A percentile compares a stretch with the other conserved stretches of the same genome.
Evolutionary conservation across 139 green algal genomes (phyloP).

Genomic region (Volvox reticuliferus): DNA sequence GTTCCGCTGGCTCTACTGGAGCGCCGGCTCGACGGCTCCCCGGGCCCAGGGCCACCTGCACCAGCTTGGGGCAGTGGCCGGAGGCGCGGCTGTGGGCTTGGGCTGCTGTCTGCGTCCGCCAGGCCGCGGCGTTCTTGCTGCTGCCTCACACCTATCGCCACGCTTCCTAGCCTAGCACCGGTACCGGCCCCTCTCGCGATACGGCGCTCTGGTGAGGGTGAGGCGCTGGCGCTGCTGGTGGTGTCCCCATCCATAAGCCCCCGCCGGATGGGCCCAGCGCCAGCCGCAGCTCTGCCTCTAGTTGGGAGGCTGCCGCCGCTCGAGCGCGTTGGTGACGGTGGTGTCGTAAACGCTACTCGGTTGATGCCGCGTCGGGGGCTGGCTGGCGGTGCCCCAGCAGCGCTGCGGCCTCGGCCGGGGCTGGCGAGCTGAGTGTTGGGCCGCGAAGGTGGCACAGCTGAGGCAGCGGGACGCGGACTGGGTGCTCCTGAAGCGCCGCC

Average conservation of each 20-base stretch:
- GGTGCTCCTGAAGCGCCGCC: neutral
- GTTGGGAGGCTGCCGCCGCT: neutral
- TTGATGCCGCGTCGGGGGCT: neutral
- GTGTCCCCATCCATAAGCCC: slow-evolving; percentile 46
- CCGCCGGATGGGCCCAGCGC: neutral
- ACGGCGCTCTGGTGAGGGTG: slow-evolving; percentile 16
- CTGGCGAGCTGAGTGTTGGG: neutral
- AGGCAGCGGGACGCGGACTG: neutral
- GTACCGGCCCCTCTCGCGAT: neutral
- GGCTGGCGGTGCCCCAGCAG: neutral
- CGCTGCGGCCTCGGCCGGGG: neutral
- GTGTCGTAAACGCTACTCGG: neutral
- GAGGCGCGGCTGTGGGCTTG: neutral
- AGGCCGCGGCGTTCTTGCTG: neutral
- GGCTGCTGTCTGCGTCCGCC: slow-evolving; percentile 27
- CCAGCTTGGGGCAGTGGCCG: neutral
- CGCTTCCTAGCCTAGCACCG: neutral
- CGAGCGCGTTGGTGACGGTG: neutral
- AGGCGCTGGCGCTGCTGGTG: slow-evolving; percentile 29
- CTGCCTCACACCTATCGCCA: neutral
- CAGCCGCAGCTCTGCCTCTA: neutral
- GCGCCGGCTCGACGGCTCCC: neutral
- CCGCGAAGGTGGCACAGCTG: neutral
- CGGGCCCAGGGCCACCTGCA: neutral
- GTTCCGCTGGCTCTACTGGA: no score